phyloP scores from a whole-genome alignment of 1,284 basidiomycete species.

The Takashimella koratensis region DNA sequence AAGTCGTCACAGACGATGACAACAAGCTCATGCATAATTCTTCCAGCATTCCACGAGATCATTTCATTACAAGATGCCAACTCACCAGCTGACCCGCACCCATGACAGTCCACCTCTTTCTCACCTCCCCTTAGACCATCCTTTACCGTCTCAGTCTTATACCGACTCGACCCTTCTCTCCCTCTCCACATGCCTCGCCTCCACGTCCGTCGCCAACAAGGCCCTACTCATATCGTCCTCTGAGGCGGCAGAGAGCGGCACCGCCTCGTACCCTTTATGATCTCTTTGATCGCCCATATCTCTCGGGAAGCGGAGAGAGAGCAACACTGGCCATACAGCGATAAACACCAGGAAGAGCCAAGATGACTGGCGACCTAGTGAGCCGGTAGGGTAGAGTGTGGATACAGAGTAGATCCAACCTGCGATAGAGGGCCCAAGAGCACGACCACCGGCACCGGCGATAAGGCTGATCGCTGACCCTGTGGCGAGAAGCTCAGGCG shows the following conservation, averaged over 20 bases:
- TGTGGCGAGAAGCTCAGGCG: constrained; percentile 25
- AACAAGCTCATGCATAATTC: too few species aligned
- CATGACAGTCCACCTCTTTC: too few species aligned
- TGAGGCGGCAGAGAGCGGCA: background rate
- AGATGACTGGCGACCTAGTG: background rate
- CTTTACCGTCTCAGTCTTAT: background rate
- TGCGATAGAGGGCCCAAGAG: background rate
- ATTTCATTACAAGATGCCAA: too few species aligned
- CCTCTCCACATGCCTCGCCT: background rate
- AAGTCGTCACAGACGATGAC: too few species aligned
- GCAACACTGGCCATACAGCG: background rate
- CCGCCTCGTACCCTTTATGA: background rate
- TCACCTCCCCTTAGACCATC: too few species aligned
- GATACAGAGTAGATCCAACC: background rate
- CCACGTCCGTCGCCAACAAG: background rate
- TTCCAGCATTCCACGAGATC: too few species aligned
- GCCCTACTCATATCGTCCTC: background rate
- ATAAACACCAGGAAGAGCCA: background rate
- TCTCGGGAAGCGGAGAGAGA: background rate
- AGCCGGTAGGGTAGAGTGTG: background rate
- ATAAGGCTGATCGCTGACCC: constrained; percentile 23
- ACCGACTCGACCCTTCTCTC: background rate
- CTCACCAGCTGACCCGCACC: too few species aligned
- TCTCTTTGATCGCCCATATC: background rate
- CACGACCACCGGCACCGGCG: constrained; percentile 14